Evolutionary conservation across 1,284 basidiomycete species (phyloP).

Genomic region (Boletellus dicymbophilus): DNA sequence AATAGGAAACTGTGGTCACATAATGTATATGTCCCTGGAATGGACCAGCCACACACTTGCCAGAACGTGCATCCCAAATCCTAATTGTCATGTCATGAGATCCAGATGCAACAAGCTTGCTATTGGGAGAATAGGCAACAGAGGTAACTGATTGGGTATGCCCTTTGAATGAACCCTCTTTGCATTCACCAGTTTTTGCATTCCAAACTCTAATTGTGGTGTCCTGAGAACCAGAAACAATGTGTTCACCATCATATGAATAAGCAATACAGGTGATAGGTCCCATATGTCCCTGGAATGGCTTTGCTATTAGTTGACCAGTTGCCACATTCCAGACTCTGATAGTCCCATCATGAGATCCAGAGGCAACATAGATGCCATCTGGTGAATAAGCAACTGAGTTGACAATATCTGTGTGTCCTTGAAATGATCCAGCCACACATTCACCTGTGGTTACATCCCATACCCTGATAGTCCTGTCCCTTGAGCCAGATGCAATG

Average conservation of each 20-base stretch:
- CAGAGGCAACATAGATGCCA: not conserved
- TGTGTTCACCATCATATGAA: not conserved
- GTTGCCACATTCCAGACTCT: not conserved
- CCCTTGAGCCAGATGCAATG: not conserved
- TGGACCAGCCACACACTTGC: not conserved
- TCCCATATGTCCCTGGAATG: not conserved
- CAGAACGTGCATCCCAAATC: not conserved
- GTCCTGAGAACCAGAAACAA: not conserved
- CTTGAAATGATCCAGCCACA: not conserved
- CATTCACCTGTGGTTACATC: not conserved
- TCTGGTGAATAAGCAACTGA: not conserved
- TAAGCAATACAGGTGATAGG: not conserved
- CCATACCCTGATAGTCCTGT: not conserved
- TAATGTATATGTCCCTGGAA: not conserved
- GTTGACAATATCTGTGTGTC: not conserved
- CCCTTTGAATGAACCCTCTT: not conserved
- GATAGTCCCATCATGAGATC: not conserved
- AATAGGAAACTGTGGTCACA: not conserved
- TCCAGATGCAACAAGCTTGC: not conserved
- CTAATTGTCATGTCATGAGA: not conserved
- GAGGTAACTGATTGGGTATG: not conserved
- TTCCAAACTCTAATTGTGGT: not conserved
- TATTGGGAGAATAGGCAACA: not conserved
- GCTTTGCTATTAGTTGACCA: not conserved
- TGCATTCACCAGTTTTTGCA: not conserved